Evolutionary conservation across 495 filamentous ascomycete genomes (phyloP).

Genomic region (Friedmanniomyces simplex): DNA sequence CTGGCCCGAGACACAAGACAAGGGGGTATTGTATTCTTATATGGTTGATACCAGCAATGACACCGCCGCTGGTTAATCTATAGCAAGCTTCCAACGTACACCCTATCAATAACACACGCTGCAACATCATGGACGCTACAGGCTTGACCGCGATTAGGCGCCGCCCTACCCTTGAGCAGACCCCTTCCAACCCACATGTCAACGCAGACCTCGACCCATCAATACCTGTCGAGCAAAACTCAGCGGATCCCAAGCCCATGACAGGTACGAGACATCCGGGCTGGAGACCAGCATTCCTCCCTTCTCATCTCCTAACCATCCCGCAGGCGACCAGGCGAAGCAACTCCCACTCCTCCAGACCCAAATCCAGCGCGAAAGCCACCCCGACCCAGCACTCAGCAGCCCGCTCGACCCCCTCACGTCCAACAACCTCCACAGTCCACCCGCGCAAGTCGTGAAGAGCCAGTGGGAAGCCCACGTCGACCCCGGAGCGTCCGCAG

Average conservation of each 20-base stretch:
- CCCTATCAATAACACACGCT: neutral
- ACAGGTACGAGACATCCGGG: neutral
- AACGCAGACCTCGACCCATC: neutral
- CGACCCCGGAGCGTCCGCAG: constrained; percentile 18
- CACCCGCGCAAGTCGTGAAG: constrained; percentile 58
- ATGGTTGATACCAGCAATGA: too few relatives aligned
- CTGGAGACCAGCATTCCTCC: neutral
- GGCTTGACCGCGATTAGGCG: neutral
- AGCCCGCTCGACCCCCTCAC: neutral
- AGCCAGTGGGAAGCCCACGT: constrained; percentile 38
- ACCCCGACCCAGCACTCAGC: neutral
- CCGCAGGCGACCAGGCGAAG: neutral
- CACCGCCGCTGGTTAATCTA: neutral
- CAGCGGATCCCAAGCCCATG: neutral
- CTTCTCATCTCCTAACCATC: neutral
- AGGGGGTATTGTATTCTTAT: too few relatives aligned
- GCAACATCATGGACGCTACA: neutral
- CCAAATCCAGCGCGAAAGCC: neutral
- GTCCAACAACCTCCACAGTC: constrained; percentile 14
- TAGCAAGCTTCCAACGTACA: neutral
- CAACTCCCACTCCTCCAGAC: neutral
- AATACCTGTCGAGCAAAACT: neutral
- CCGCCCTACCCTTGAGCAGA: neutral
- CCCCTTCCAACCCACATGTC: neutral
- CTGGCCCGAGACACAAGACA: neutral